Conservation (phyloP, 73 alveolate genomes). For the Symbiodinium pilosum region DNA sequence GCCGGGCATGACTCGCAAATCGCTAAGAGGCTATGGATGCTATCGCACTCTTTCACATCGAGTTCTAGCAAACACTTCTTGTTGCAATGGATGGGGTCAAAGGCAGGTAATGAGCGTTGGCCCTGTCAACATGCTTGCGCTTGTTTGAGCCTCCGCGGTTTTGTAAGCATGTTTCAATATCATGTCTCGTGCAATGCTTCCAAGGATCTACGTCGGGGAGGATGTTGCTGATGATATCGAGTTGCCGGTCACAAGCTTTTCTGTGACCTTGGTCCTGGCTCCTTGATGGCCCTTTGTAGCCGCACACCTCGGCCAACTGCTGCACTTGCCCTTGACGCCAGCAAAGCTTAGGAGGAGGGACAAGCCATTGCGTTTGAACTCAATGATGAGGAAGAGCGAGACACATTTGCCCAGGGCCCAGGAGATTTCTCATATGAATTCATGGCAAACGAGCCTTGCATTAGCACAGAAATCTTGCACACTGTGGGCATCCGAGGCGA, state of each 20-base stretch:
- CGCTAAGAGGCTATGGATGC: too few species aligned
- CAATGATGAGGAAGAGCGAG: slow-evolving; percentile 63
- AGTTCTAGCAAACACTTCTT: too few species aligned
- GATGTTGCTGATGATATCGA: slow-evolving; percentile 85
- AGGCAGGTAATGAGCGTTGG: too few species aligned
- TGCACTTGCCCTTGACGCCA: not conserved
- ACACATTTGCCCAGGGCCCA: slow-evolving; percentile 38
- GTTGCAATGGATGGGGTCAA: too few species aligned
- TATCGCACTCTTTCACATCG: too few species aligned
- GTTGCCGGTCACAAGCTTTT: slow-evolving; percentile 34
- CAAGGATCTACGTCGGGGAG: slow-evolving; percentile 80
- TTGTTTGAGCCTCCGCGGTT: too few species aligned
- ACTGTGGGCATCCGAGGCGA: slow-evolving; percentile 18
- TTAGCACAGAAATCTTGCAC: not conserved
- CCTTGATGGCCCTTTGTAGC: not conserved
- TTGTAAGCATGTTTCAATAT: too few species aligned
- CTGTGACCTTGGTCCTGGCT: slow-evolving; percentile 72
- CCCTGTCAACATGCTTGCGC: too few species aligned
- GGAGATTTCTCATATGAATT: not conserved
- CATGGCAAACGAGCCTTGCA: not conserved
- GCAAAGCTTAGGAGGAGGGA: slow-evolving; percentile 43
- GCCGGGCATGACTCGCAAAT: too few species aligned
- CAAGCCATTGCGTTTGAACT: slow-evolving; percentile 89
- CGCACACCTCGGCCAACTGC: not conserved
- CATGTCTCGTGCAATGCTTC: not conserved